Base-by-base conservation (phyloP, 352 stramenopile species). In the Phytophthora pini region DNA sequence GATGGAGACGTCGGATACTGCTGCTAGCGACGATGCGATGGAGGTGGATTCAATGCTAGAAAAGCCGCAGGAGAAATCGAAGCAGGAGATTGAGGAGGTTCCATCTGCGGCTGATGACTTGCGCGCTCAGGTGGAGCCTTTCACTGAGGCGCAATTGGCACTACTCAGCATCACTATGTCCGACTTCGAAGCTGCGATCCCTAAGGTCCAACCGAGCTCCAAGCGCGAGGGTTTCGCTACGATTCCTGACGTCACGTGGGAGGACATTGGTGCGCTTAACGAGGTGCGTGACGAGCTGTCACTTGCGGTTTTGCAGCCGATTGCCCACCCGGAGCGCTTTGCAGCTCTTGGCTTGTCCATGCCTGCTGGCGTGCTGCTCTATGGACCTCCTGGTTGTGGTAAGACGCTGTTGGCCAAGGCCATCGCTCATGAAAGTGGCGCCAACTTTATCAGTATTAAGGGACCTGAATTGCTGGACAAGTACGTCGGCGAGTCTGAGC, bases 371-470 rank as follows among this genome's bases (percentile, higher is more conserved):
- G 95, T 99, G 45, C 77, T 99, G 54, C 80, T 99, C 13, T 99
- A 99, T 68, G 98, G 97, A 7, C 97, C 97, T 17, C 97, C 97
- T 1, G 97, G 98, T 31, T 99, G 98, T 72, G 97, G 97, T 49
- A 99, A 99, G 77, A 99, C 98, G n/a, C 78, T 99, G 44, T 74
- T 99, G 46, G 98, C 98, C 5, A 99, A 99, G 72, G 98, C 98
- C 0, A 98, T 99, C 64, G 97, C 97, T 13, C 98, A 98, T 70
- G 96, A 99, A 77, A 98, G 92, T 74, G 95, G 95, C 3, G 97
- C 97, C 12, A 99, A 99, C 74, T 99, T 99, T 61, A 99, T 99
- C 69, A 97, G 85, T 54, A 97, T 99, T 53, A 99, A 99, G 76
- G 98, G 98, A 17, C 97, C 98, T 1, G 97, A 99, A 76, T 83